These are phyloP conservation scores for Leptographium galeiforme DNA, from an alignment of 2,329 filamentous ascomycete species.

Conservation along the genomic window DNA sequence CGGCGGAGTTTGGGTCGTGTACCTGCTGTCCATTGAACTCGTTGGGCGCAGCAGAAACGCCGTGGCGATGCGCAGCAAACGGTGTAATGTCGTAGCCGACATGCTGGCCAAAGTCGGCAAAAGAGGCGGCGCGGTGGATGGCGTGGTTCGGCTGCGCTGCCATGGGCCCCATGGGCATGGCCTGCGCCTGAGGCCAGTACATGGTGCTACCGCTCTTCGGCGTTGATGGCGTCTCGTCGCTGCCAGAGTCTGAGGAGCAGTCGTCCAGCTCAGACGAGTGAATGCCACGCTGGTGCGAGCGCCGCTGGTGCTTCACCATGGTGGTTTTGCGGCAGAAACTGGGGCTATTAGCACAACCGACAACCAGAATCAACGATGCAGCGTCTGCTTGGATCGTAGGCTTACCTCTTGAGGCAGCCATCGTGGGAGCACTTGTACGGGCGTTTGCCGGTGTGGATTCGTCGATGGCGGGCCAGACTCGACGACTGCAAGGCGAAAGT, in stretches of 20 bases:
- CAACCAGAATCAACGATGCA: neutral
- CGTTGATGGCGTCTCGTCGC: constrained; percentile 45
- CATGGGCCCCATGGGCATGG: constrained; percentile 23
- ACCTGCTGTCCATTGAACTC: constrained; percentile 29
- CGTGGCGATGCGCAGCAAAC: constrained; percentile 32
- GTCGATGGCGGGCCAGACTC: constrained; percentile 49
- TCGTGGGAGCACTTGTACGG: constrained; percentile 49
- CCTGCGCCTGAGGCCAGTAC: constrained; percentile 33
- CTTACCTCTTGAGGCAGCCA: constrained; percentile 48
- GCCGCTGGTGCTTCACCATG: constrained; percentile 53
- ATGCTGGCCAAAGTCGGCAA: constrained; percentile 39
- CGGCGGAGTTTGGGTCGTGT: constrained; percentile 17
- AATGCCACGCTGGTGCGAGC: constrained; percentile 45
- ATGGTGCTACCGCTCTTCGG: constrained; percentile 35
- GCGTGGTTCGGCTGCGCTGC: constrained; percentile 17
- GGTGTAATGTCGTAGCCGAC: constrained; percentile 28
- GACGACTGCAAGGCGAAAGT: constrained; percentile 37
- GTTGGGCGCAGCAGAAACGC: constrained; percentile 28
- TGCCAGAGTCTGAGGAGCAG: constrained; percentile 42
- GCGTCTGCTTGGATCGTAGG: neutral
- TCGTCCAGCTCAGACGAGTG: constrained; percentile 43
- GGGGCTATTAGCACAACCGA: neutral
- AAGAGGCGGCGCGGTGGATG: constrained; percentile 40
- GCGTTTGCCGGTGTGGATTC: constrained; percentile 54
- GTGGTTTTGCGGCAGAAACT: constrained; percentile 63